A percentile compares a stretch with the other conserved stretches of the same genome.
Evolutionary conservation across 352 stramenopile genomes (phyloP).

Genomic region (Phytophthora megakarya): DNA sequence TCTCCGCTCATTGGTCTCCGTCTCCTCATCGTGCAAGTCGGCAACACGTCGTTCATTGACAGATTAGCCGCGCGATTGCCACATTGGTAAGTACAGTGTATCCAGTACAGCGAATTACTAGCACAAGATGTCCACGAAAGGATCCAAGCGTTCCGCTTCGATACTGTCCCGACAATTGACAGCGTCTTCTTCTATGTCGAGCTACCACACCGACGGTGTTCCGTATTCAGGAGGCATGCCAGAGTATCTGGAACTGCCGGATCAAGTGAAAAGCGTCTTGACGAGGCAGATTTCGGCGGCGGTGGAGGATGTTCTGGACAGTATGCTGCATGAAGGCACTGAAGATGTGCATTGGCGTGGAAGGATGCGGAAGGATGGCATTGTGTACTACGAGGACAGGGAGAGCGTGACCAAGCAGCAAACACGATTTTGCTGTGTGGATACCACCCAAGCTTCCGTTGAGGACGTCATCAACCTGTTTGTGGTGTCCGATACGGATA

Average conservation of each 20-base stretch:
- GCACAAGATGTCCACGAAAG: constrained; percentile 17
- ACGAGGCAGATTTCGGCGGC: constrained; percentile 35
- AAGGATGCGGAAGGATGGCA: constrained; percentile 41
- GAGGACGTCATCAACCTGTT: constrained; percentile 47
- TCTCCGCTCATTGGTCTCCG: constrained; percentile 21
- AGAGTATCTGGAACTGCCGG: constrained; percentile 28
- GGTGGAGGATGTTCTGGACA: constrained; percentile 45
- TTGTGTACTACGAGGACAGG: constrained; percentile 46
- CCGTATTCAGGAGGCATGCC: constrained; percentile 12
- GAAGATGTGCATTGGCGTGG: constrained; percentile 35
- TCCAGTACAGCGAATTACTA: constrained; percentile 13
- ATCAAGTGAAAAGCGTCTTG: constrained; percentile 31
- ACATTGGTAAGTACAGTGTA: too few relatives aligned
- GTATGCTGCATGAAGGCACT: constrained; percentile 43
- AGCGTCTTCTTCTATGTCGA: constrained; percentile 26
- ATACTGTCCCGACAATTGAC: constrained; percentile 15
- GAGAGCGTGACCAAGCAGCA: constrained; percentile 42
- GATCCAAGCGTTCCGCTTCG: constrained; percentile 18
- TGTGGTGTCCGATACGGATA: constrained; percentile 41
- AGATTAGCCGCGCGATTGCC: constrained; percentile 15
- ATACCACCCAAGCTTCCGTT: constrained; percentile 33
- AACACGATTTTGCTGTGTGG: constrained; percentile 46
- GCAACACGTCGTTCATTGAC: constrained; percentile 28
- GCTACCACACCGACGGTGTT: constrained; percentile 11
- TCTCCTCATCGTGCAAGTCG: constrained; percentile 2